Evolutionary conservation across 768 basidiomycete species (phyloP), one percentile per base, ranked within the genome.

Genomic region (Macrolepiota fuliginosa): DNA sequence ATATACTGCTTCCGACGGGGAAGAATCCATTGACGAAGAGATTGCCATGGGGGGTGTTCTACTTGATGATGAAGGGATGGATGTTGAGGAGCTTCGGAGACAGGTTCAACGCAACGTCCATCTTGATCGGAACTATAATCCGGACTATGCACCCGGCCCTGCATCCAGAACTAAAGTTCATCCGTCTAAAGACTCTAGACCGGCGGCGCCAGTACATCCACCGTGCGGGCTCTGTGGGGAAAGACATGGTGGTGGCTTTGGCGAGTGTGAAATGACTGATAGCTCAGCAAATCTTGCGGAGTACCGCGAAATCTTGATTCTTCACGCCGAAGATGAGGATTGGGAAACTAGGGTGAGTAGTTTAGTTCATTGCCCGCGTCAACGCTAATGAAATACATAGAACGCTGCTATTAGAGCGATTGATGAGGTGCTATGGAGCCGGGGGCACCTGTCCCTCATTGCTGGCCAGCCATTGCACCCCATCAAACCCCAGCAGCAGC

Each of bases 361-460:
- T 60, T 15, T 45, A 40, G 9, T 46, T 66, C 40, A 37, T 52
- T 46, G 27, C 3, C 22, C 22, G 45, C 46, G 50, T 1, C 7
- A 61, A 40, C 52, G 51, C 60, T 67, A 11, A 65, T 55, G 57
- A 9, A 62, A 10, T 17, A 54, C 40, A 51, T 50, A 91, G 90
- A 77, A 73, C 65, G 83, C 80, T 47, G 91, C 92, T 12, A 82
- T 94, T 54, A 72, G 74, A 27, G 84, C 84, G 5, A 92, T 94
- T 63, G 92, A 94, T 61, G 78, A 85, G 61, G 79, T 84, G 2
- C 75, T 94, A 13, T 68, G 78, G 61, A 64, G 73, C 55, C 83
- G 88, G 15, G 87, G 88, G 2, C 78, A 86, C 45, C 70, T 82
- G 1, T 69, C 79, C 53, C 72, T 91, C 22, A 80, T 91, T 58